Conservation (phyloP, 345 rosid species). For the Noccaea bulbosa region DNA sequence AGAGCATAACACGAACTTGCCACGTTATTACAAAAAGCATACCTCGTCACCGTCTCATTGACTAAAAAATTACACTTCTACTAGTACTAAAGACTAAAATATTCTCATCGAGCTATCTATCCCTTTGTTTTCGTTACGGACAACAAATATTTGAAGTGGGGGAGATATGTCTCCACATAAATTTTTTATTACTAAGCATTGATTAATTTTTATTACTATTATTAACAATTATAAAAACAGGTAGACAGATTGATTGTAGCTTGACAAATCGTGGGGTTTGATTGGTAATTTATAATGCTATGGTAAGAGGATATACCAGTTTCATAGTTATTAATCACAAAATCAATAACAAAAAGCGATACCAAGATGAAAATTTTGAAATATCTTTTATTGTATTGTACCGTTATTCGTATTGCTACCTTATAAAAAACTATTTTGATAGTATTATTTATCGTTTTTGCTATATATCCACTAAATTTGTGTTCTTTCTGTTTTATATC, state of each 20-base stretch:
- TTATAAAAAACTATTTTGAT: too few species aligned
- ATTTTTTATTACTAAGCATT: not conserved
- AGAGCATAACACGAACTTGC: conserved; percentile 11
- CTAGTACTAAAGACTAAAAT: not conserved
- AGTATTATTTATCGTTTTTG: too few species aligned
- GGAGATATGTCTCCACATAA: conserved; percentile 10
- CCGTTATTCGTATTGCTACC: too few species aligned
- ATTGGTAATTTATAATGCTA: too few species aligned
- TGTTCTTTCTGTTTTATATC: too few species aligned
- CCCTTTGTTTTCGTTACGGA: conserved; percentile 22
- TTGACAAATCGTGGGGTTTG: not conserved
- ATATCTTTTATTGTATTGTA: too few species aligned
- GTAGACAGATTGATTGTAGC: not conserved
- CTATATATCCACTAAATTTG: too few species aligned
- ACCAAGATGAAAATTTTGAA: too few species aligned
- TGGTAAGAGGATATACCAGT: too few species aligned
- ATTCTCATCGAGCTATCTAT: not conserved
- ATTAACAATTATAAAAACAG: not conserved
- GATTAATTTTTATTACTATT: too few species aligned
- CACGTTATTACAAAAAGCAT: conserved; percentile 11
- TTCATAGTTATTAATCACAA: too few species aligned
- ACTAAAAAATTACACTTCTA: not conserved
- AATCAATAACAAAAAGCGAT: too few species aligned
- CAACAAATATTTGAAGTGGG: conserved; percentile 21
- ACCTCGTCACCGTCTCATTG: conserved; percentile 2